Evolutionary conservation across 176 grass and related monocot species (phyloP), one percentile per base, ranked within the genome.

Genomic region (Aegilops tauschii): DNA sequence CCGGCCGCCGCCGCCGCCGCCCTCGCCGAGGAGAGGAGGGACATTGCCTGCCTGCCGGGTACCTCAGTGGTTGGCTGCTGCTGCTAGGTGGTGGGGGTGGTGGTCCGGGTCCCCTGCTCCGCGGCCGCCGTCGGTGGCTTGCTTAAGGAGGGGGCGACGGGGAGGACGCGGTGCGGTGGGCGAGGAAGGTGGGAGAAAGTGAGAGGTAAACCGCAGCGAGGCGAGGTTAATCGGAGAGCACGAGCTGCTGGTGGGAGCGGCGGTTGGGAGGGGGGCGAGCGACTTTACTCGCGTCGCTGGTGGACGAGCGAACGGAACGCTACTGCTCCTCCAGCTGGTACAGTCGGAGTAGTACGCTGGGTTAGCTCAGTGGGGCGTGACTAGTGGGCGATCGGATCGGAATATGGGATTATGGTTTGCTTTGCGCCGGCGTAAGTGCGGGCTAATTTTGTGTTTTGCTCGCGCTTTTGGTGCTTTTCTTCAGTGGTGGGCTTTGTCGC

Each of bases 141-240:
- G 90, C 86, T 88, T 91, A 84, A 88, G 91, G 87, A 82, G 81
- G 81, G 72, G 87, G 80, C 14, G 83, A 78, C 0, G 72, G 52
- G 62, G 56, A 31, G 30, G 30, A 31, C 21, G 4, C 40, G 91
- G 66, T 65, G 62, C 63, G 67, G 86, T 77, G 82, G 72, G 90
- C 79, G 77, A 86, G 90, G 79, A 89, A 58, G 90, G 87, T 92
- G 83, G 83, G 90, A 76, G 90, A 92, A 86, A 92, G 83, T 20
- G 90, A 92, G 90, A 83, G 87, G 77, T 92, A 92, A 92, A 89
- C 90, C 61, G 80, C 73, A 83, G 79, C 62, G 74, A 75, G 61
- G 63, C 62, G 56, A 21, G 56, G 56, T 59, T 18, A 59, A 59
- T 59, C 56, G 56, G 50, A 50, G 45, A 17, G 12, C 45, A 49